phyloP scores from a whole-genome alignment of 768 basidiomycete species.

The Leccinum imitatum region DNA sequence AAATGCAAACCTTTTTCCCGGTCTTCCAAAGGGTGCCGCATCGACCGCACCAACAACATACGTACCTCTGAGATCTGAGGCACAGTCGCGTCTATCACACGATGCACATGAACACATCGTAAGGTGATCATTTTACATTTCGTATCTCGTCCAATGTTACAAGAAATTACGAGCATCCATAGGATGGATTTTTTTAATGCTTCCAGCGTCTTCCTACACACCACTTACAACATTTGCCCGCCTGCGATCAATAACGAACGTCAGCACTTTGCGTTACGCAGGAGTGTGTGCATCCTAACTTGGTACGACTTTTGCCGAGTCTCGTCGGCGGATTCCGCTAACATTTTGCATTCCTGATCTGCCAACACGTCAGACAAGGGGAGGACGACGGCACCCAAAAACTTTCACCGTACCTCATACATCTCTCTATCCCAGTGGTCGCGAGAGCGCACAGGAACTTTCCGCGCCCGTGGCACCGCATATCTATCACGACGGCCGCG shows the following conservation, averaged over 20 bases:
- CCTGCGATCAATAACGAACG: background rate
- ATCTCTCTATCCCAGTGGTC: background rate
- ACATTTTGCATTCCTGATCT: background rate
- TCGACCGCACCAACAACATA: background rate
- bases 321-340: background rate
- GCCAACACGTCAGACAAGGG: background rate
- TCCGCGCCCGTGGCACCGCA: too few species aligned
- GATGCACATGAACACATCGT: background rate
- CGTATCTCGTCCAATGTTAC: background rate
- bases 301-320: too few species aligned
- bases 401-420: background rate
- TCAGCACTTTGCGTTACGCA: too few species aligned
- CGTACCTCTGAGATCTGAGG: background rate
- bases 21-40: background rate
- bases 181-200: background rate
- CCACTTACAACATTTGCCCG: background rate
- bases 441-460: background rate
- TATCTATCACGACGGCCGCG: too few species aligned
- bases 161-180: background rate
- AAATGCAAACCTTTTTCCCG: background rate
- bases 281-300: too few species aligned
- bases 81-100: background rate
- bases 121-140: background rate
- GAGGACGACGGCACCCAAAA: background rate
- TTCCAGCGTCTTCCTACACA: background rate